These are phyloP conservation scores for Solanum hybrid DNA, from an alignment of 305 asterid genomes.

Conservation along the genomic window DNA sequence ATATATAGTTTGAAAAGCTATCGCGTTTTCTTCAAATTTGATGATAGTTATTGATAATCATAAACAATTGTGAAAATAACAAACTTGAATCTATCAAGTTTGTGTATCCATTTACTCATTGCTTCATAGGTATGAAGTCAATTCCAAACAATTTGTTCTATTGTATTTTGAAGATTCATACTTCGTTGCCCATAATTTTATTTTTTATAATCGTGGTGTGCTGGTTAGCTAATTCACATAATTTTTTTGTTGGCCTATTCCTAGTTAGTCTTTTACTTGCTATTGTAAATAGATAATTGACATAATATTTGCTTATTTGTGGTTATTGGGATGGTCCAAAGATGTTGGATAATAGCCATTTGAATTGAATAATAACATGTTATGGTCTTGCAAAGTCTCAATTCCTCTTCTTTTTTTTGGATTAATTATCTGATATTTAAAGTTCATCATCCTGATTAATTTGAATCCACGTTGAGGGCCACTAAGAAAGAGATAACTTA, in stretches of 20 bases:
- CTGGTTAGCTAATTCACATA: background rate
- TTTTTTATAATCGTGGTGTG: background rate
- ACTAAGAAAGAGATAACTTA: background rate
- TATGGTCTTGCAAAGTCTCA: too few relatives aligned
- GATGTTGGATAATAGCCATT: background rate
- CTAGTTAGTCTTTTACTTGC: background rate
- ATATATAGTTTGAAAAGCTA: constrained; percentile 14
- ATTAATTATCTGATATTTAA: background rate
- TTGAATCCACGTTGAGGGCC: background rate
- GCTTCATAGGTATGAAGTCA: background rate
- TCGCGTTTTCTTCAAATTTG: background rate
- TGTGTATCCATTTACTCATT: background rate
- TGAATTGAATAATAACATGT: background rate
- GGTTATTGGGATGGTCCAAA: background rate
- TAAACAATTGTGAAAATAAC: background rate
- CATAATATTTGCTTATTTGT: background rate
- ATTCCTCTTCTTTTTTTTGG: too few relatives aligned
- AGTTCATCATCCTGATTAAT: background rate
- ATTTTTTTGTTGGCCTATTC: background rate
- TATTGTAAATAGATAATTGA: background rate
- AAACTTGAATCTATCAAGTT: constrained; percentile 1
- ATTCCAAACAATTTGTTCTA: background rate
- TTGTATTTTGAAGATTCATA: background rate
- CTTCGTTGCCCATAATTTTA: background rate
- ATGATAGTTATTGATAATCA: background rate